Evolutionary conservation across 495 filamentous ascomycete genomes (phyloP).

Genomic region (Penicillium desertorum): DNA sequence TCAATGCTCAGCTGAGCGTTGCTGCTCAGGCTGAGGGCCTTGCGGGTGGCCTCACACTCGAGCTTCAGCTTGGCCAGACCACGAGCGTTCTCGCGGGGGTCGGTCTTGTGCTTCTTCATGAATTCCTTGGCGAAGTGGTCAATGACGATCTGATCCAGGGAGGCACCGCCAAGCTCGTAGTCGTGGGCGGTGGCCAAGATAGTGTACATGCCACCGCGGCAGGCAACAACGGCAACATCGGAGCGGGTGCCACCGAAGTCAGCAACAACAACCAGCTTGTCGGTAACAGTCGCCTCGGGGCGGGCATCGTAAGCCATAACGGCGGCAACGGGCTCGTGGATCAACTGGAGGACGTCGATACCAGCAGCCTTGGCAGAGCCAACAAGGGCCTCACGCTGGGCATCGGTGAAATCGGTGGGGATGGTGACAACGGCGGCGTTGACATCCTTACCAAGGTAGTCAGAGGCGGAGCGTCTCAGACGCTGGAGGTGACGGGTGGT

Average conservation of each 20-base stretch:
- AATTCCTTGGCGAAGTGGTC: constrained; percentile 99
- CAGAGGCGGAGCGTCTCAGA: constrained; percentile 77
- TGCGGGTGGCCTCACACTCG: constrained; percentile 86
- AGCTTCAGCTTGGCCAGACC: constrained; percentile 89
- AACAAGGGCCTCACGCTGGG: constrained; percentile 76
- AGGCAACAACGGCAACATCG: constrained; percentile 86
- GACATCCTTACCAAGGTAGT: constrained; percentile 88
- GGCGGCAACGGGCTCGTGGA: constrained; percentile 89
- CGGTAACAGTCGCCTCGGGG: constrained; percentile 66
- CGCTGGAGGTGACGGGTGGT: constrained; percentile 83
- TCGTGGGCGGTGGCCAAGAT: constrained; percentile 92
- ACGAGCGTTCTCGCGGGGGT: constrained; percentile 77
- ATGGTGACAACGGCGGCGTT: constrained; percentile 91
- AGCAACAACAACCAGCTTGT: constrained; percentile 90
- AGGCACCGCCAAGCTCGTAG: constrained; percentile 80
- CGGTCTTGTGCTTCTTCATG: constrained; percentile 86
- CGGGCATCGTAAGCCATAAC: constrained; percentile 90
- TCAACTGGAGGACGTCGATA: constrained; percentile 86
- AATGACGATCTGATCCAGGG: constrained; percentile 84
- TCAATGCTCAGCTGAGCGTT: constrained; percentile 91
- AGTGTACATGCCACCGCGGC: constrained; percentile 93
- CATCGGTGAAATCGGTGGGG: constrained; percentile 87
- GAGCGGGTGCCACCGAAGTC: constrained; percentile 92
- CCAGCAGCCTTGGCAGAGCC: constrained; percentile 77
- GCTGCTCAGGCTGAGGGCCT: constrained; percentile 80